phyloP scores from a whole-genome alignment of 495 filamentous ascomycete species.

The Trichoderma asperelloides region DNA sequence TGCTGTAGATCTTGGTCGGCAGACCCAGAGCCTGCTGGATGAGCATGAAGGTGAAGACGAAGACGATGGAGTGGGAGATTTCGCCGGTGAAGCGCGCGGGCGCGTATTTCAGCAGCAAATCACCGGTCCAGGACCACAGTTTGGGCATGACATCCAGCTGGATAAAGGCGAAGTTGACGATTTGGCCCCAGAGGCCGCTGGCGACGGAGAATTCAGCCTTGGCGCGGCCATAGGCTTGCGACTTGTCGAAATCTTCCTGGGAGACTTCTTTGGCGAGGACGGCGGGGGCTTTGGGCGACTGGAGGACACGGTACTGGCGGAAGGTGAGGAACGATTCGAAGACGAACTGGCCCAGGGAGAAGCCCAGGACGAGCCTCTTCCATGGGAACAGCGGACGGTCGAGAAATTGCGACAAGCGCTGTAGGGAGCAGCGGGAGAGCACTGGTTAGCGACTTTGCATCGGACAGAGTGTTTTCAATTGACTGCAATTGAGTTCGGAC shows the following conservation, averaged over 20 bases:
- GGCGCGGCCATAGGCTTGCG: constrained; percentile 90
- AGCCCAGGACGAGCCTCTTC: constrained; percentile 92
- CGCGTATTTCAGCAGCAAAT: constrained; percentile 60
- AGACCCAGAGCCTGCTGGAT: constrained; percentile 68
- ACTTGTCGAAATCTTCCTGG: constrained; percentile 87
- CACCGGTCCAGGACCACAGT: constrained; percentile 75
- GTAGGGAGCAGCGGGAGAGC: not conserved
- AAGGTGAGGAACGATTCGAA: constrained; percentile 78
- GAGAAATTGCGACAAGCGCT: constrained; percentile 80
- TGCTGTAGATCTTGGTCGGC: constrained; percentile 81
- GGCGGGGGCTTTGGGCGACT: constrained; percentile 69
- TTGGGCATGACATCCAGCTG: constrained; percentile 84
- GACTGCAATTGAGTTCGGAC: not conserved
- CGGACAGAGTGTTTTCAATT: not conserved
- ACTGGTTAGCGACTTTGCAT: constrained; percentile 7
- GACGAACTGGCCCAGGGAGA: constrained; percentile 78
- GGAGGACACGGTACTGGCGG: constrained; percentile 79
- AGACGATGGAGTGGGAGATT: constrained; percentile 87
- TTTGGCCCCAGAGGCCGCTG: constrained; percentile 70
- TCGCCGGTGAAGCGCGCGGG: constrained; percentile 78
- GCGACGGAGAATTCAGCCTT: constrained; percentile 85
- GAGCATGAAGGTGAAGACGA: constrained; percentile 79
- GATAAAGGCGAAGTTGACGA: constrained; percentile 79
- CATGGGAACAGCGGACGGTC: constrained; percentile 92
- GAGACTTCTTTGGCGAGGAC: constrained; percentile 78